Base-by-base conservation (phyloP, 345 rosid species). In the Brassica cretica region DNA sequence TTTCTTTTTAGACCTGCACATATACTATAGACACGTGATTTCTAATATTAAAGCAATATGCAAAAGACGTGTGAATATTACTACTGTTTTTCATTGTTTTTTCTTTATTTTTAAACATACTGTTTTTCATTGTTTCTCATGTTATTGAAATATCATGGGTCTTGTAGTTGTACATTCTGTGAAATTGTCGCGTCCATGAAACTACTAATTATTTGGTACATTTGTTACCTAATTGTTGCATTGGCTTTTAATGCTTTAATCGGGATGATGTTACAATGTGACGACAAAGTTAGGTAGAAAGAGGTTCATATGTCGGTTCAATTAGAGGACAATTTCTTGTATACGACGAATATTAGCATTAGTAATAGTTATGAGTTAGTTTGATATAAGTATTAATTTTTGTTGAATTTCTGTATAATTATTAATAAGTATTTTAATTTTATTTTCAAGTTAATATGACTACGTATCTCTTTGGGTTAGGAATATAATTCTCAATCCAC, bases 201-300 rank as follows among this genome's bases (percentile, higher is more conserved):
- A 33, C 64, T 32, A 7, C 35, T 8, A 58, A 64, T 71, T 61
- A 64, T 66, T 61, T 63, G 41, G 70, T 24, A 37, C 29, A 11
- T 62, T 33, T 55, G 2, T 15, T 21, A 33, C 37, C 24, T 15
- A 44, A 44, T 24, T 25, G 56, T 15, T 25, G 37, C 15, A 3
- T 19, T 56, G 9, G 53, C 3, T 72, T 56, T 58, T 29, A 46
- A 27, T 65, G 61, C 16, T 30, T 32, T 19, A 64, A 29, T 12
- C 30, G 68, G 66, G 29, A n/a, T 58, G 73, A 66, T 78, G 77
- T 67, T 64, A 67, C 74, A 73, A 73, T 73, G 70, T 72, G 53
- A 35, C 66, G 66, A 64, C 32, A 55, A 37, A 58, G 59, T 5
- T 8, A 62, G 60, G 80, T 63, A 64, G n/a, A 58, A 37, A 35